Base-by-base conservation (phyloP, 257 asterid species). In the Fraxinus excelsior region DNA sequence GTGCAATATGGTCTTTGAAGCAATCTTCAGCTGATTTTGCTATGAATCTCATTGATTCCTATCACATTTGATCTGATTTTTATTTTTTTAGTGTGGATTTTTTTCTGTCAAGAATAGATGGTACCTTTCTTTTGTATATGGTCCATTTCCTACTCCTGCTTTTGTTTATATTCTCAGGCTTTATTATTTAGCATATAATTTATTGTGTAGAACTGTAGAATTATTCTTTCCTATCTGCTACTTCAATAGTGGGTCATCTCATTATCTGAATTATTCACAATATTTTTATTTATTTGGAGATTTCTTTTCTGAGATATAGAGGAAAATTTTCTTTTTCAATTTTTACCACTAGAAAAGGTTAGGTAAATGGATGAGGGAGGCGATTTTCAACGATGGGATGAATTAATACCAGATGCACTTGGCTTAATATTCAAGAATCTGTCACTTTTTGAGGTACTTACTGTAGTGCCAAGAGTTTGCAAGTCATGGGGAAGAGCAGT, bases 361-460 rank as follows among this genome's bases (percentile, higher is more conserved):
- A 56, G 37, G 26, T 38, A 74, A 79, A 93, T 91, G 98, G 98
- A 84, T 70, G 90, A 87, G 12, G 79, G 72, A 35, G 74, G 72
- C 38, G 84, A 85, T 73, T 76, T 75, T 70, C 84, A 88, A 7
- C 80, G 80, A 67, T 92, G 97, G 97, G 94, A 91, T 68, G 97
- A 94, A 74, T 79, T 94, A 78, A 76, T 92, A 72, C 97, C 97
- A 16, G 97, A 94, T 86, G 90, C 95, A 16, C 91, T 94, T 25
- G 99, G 97, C 42, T 76, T 90, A 64, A 94, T 94, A 81, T 94
- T 94, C 86, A 83, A 89, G 83, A 88, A 88, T 73, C 95, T 94
- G 18, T 53, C 97, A 18, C 83, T 94, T 28, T 65, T 31, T 3
- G 97, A 94, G 87, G 80, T 88, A 23, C 87, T 94, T 34, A 90